phyloP scores from a whole-genome alignment of 768 basidiomycete species.

The Russula ochroleuca region DNA sequence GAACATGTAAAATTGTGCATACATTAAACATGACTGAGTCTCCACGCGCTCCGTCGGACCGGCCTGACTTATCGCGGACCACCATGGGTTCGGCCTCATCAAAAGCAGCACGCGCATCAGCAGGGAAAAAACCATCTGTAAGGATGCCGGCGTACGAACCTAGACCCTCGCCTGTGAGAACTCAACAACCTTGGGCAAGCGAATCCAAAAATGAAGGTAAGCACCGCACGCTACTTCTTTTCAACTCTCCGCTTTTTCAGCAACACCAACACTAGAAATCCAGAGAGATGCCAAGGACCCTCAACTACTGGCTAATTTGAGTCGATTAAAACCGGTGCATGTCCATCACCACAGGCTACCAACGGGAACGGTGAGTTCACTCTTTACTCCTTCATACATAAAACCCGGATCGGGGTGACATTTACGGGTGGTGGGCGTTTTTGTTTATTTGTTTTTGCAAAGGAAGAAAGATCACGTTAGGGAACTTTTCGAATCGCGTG shows the following conservation, averaged over 20 bases:
- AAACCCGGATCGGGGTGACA: background rate
- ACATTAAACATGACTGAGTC: slow-evolving; percentile 8
- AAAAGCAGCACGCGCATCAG: slow-evolving; percentile 4
- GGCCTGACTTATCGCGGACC: background rate
- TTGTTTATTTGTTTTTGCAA: slow-evolving; percentile 28
- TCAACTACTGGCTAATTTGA: slow-evolving; percentile 63
- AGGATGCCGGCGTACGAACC: slow-evolving; percentile 1
- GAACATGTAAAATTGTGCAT: slow-evolving; percentile 24
- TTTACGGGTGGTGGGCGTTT: background rate
- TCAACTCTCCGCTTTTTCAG: too few species aligned
- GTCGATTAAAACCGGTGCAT: slow-evolving; percentile 58
- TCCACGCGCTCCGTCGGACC: slow-evolving; percentile 1
- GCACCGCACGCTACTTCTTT: background rate
- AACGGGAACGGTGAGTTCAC: slow-evolving; percentile 43
- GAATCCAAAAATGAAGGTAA: slow-evolving; percentile 22
- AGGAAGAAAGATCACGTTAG: slow-evolving; percentile 32
- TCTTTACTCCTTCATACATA: background rate
- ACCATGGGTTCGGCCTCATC: slow-evolving; percentile 19
- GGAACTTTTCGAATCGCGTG: slow-evolving; percentile 50
- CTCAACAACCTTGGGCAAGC: slow-evolving; percentile 17
- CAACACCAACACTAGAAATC: background rate
- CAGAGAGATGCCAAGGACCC: slow-evolving; percentile 61
- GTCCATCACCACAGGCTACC: slow-evolving; percentile 62
- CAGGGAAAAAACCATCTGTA: slow-evolving; percentile 9
- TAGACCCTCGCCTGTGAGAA: background rate